Conservation (phyloP, 1,284 basidiomycete genomes). For the Heterobasidion occidentale region DNA sequence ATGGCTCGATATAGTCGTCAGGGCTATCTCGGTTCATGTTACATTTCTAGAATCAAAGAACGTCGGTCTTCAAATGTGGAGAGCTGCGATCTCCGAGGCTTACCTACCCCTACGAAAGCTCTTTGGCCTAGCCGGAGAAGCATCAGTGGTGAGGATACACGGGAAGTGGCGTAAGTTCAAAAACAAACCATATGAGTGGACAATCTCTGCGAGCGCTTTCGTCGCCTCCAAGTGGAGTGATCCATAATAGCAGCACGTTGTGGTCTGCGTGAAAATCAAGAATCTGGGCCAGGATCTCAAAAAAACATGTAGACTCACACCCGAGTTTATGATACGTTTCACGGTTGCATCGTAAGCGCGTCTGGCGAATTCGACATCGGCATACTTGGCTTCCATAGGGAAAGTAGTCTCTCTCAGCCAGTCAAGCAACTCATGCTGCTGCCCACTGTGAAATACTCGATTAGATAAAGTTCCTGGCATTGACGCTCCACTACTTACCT, state of each 20-base stretch:
- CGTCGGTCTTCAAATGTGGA: neutral
- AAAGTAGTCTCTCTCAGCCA: slow-evolving; percentile 89
- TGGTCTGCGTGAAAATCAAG: slow-evolving; percentile 51
- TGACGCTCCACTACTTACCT: slow-evolving; percentile 31
- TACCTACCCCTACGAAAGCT: slow-evolving; percentile 73
- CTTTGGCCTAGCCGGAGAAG: slow-evolving; percentile 59
- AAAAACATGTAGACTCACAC: slow-evolving; percentile 42
- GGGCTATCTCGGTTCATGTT: slow-evolving; percentile 86
- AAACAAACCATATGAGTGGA: slow-evolving; percentile 51
- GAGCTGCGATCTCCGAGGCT: slow-evolving; percentile 2
- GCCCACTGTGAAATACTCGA: slow-evolving; percentile 40
- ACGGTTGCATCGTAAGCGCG: slow-evolving; percentile 72
- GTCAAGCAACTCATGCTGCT: slow-evolving; percentile 81
- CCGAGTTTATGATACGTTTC: slow-evolving; percentile 64
- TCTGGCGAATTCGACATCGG: slow-evolving; percentile 66
- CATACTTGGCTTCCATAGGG: slow-evolving; percentile 80
- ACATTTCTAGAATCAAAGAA: slow-evolving; percentile 61
- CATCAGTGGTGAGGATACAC: neutral
- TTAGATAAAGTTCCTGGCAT: neutral
- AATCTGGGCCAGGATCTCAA: slow-evolving; percentile 2
- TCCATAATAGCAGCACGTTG: slow-evolving; percentile 90
- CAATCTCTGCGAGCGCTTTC: slow-evolving; percentile 74
- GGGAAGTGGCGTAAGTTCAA: neutral
- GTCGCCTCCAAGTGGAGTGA: slow-evolving; percentile 79
- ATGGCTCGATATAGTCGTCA: slow-evolving; percentile 66